phyloP scores from a whole-genome alignment of 2,329 filamentous ascomycete species.

The Colletotrichum tanaceti region DNA sequence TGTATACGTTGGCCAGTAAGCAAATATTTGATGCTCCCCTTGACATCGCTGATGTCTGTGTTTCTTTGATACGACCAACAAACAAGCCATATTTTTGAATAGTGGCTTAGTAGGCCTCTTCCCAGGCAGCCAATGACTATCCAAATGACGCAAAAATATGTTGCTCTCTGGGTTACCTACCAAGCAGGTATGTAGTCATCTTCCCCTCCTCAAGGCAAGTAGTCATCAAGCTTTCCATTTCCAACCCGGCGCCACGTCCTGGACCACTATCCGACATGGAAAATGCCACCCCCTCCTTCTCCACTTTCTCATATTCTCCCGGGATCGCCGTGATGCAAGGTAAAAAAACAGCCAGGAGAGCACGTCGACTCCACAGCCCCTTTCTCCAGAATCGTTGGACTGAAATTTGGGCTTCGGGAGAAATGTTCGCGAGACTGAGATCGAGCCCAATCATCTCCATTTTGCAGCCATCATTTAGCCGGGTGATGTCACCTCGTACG shows the following conservation, averaged over 20 bases:
- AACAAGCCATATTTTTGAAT: neutral
- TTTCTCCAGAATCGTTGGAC: neutral
- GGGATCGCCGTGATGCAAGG: neutral
- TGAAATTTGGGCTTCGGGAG: neutral
- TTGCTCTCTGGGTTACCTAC: neutral
- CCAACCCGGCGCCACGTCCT: neutral
- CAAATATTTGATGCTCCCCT: neutral
- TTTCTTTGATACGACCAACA: neutral
- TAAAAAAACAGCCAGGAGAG: neutral
- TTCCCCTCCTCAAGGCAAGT: neutral
- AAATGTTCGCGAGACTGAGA: neutral
- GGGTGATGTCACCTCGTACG: conserved; percentile 14
- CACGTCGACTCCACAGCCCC: too few relatives aligned
- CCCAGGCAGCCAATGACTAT: neutral
- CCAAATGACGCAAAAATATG: neutral
- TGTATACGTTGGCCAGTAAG: neutral
- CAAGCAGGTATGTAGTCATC: neutral
- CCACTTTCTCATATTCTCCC: neutral
- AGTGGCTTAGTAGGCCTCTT: too few relatives aligned
- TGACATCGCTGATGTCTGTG: too few relatives aligned
- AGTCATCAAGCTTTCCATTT: neutral
- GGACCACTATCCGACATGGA: neutral
- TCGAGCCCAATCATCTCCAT: neutral
- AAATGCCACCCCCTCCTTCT: neutral
- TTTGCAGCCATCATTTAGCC: conserved; percentile 16